A percentile compares a stretch with the other conserved stretches of the same genome.
phyloP scores from a whole-genome alignment of 257 asterid genomes.

The Echites panduratus region DNA sequence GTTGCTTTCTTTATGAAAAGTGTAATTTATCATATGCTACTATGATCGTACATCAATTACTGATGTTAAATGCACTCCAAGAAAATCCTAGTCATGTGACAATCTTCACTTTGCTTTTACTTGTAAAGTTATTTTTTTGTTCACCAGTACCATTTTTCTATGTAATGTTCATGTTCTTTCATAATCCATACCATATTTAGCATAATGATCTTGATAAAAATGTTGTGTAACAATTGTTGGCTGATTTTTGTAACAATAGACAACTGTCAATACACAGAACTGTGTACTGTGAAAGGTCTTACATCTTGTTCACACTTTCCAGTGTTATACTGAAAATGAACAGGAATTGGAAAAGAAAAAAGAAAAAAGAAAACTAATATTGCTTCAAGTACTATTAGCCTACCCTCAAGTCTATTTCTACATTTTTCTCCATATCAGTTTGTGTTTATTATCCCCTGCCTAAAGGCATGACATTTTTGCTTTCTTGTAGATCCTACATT shows the following conservation, averaged over 20 bases:
- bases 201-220: not conserved
- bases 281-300: not conserved
- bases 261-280: not conserved
- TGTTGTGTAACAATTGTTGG: not conserved
- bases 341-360: not conserved
- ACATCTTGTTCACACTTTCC: not conserved
- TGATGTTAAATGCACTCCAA: not conserved
- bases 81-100: not conserved
- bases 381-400: not conserved
- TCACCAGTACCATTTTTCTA: not conserved
- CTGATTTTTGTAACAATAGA: not conserved
- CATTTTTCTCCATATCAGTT: not conserved
- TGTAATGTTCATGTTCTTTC: not conserved
- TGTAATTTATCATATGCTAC: not conserved
- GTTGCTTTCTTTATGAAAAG: not conserved
- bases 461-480: conserved; percentile 2
- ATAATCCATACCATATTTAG: not conserved
- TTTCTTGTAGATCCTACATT: conserved; percentile 11
- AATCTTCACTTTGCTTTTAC: not conserved
- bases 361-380: not conserved
- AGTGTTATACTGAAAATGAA: not conserved
- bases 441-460: not conserved
- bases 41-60: not conserved
- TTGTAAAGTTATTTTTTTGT: not conserved
- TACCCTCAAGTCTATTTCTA: not conserved